Base-by-base conservation (phyloP, 805 yeast species). In the Lipomyces oligophaga region DNA sequence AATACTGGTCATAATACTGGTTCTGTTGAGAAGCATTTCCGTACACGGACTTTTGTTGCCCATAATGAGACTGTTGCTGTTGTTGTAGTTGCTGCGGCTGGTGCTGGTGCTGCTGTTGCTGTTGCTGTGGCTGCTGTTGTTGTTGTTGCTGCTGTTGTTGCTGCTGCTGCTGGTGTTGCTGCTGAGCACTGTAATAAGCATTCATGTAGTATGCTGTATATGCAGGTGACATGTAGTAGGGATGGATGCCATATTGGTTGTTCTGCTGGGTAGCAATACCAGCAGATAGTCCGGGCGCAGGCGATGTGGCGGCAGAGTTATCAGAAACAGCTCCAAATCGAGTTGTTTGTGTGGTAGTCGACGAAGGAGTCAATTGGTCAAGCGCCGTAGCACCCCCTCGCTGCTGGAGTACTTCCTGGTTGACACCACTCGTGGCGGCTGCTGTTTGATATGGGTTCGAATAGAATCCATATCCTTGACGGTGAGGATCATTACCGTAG, bases 171-270 rank as follows among this genome's bases (percentile, higher is more conserved):
- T 47, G 50, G 47, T 48, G 58, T 6, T 41, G 34, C 45, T 47
- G 58, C 35, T 49, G 58, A 27, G 50, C 54, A 10, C 48, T 52
- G 32, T 55, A 55, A 41, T 55, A 55, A 10, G 56, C 58, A 43
- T 52, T 50, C 53, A 55, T 51, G 54, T 55, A 55, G 49, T 55
- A 54, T 18, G 56, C 56, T 13, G 55, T 39, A 34, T 55, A 55
- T 15, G 54, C 47, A 16, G 59, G 59, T 30, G 31, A 38, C 43
- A 55, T 20, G 43, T 54, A 55, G 54, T 54, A 55, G 6, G 59
- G 59, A 49, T 55, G 59, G 15, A 54, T 39, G 37, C 37, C 34
- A 41, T 55, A 55, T 34, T 51, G 54, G 41, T 42, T 48, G 41
- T 47, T 48, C 40, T 38, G 54, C 43, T 47, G 56, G 18, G 55